A percentile compares a stretch with the other conserved stretches of the same genome.
These are phyloP conservation scores for Pezicula neosporulosa DNA, from an alignment of 2,329 filamentous ascomycete species.

Conservation along the genomic window DNA sequence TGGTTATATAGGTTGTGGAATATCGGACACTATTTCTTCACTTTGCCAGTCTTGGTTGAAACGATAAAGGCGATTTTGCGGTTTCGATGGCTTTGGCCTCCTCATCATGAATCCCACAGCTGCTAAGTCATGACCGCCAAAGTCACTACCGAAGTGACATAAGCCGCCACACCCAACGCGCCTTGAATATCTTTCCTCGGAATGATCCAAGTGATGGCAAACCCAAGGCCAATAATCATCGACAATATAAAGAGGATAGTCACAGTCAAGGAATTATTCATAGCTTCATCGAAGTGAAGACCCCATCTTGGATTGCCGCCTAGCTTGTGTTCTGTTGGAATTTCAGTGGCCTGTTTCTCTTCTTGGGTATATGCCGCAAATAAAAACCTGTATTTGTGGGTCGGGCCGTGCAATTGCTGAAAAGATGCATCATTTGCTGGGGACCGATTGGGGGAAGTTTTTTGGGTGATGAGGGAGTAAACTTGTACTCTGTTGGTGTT, in stretches of 20 bases:
- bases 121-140: constrained; percentile 11
- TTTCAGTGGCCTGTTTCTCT: not conserved
- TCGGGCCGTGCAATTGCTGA: not conserved
- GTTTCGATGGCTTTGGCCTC: not conserved
- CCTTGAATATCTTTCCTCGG: constrained; percentile 8
- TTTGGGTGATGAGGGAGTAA: constrained; percentile 8
- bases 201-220: constrained; percentile 4
- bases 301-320: constrained; percentile 5
- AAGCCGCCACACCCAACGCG: constrained; percentile 10
- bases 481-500: constrained; percentile 9
- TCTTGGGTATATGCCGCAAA: constrained; percentile 5
- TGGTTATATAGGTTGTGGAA: too few relatives aligned
- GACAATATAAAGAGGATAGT: constrained; percentile 3
- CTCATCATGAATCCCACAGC: constrained; percentile 3
- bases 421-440: constrained; percentile 7
- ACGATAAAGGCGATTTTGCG: not conserved
- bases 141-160: constrained; percentile 10
- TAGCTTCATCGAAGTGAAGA: constrained; percentile 4
- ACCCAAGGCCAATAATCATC: constrained; percentile 1
- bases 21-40: too few relatives aligned
- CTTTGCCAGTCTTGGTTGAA: not conserved
- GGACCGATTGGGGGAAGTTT: constrained; percentile 6
- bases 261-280: constrained; percentile 3
- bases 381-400: constrained; percentile 1
- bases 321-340: constrained; percentile 2